Conservation (phyloP, 2,329 filamentous ascomycete genomes). For the Conoideocrella luteorostrata region DNA sequence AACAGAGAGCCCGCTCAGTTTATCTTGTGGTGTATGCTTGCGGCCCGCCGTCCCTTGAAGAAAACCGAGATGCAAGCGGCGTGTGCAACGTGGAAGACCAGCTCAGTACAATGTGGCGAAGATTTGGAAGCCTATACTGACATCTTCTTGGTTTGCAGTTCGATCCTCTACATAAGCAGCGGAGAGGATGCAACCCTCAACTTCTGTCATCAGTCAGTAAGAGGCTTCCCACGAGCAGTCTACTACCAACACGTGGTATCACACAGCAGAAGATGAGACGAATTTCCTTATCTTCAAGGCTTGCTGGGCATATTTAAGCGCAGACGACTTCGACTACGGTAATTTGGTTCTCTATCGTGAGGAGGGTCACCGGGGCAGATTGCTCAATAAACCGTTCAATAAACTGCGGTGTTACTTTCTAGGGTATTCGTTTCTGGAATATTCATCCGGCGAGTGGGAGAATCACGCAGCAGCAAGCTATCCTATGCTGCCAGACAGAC, state of each 20-base stretch:
- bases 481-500: neutral
- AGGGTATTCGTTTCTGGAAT: neutral
- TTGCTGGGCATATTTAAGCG: slow-evolving; percentile 7
- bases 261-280: slow-evolving; percentile 1
- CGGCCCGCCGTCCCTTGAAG: slow-evolving; percentile 2
- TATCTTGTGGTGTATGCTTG: slow-evolving; percentile 9
- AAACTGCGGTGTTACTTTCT: neutral
- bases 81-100: slow-evolving; percentile 7
- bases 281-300: slow-evolving; percentile 6
- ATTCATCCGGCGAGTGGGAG: neutral
- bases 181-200: slow-evolving; percentile 6
- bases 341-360: neutral
- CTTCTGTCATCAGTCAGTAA: slow-evolving; percentile 11
- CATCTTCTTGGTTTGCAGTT: slow-evolving; percentile 6
- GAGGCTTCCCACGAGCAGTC: slow-evolving; percentile 5
- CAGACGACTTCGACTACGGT: neutral
- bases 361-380: too few species aligned
- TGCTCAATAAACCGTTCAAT: too few species aligned
- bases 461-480: slow-evolving; percentile 3
- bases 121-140: slow-evolving; percentile 7
- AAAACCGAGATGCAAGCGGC: slow-evolving; percentile 5
- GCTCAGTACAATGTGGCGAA: neutral
- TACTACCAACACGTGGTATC: slow-evolving; percentile 5
- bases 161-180: slow-evolving; percentile 1
- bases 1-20: slow-evolving; percentile 5